A percentile compares a stretch with the other conserved stretches of the same genome.
Conservation (phyloP, 2,329 filamentous ascomycete species). For the Diplodia sapinea region DNA sequence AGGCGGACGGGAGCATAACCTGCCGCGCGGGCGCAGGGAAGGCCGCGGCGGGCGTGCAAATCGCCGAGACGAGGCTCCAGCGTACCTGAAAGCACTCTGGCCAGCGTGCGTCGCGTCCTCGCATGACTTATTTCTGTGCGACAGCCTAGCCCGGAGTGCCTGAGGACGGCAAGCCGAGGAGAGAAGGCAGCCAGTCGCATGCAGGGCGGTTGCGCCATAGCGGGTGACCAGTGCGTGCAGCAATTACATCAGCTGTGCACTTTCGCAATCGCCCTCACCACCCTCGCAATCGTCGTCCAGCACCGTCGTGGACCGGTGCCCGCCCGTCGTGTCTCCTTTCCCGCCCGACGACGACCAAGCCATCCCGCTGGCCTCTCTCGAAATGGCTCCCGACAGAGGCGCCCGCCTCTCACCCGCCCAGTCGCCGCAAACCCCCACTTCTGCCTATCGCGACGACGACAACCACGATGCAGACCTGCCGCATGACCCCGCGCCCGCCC, state of each 20-base stretch:
- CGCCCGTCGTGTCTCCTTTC: not conserved
- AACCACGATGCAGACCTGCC: not conserved
- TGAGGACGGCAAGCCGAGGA: not conserved
- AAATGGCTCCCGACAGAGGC: slow-evolving; percentile 47
- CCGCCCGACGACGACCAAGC: slow-evolving; percentile 11
- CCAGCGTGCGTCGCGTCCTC: not conserved
- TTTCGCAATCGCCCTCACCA: not conserved
- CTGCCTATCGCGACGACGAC: slow-evolving; percentile 21
- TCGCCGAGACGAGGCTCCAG: not conserved
- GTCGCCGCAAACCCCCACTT: slow-evolving; percentile 21
- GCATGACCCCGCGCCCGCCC: slow-evolving; percentile 24
- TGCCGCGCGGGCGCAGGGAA: not conserved
- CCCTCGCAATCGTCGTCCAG: slow-evolving; percentile 2
- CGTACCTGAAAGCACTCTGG: not conserved
- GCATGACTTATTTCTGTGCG: not conserved
- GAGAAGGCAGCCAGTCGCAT: slow-evolving; percentile 1
- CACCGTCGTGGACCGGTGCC: too few species aligned
- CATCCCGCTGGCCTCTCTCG: slow-evolving; percentile 18
- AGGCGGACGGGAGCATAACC: not conserved
- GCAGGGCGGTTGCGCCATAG: slow-evolving; percentile 21
- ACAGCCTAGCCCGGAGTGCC: not conserved
- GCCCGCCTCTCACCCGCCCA: not conserved
- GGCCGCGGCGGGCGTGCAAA: not conserved
- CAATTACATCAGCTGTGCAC: slow-evolving; percentile 29
- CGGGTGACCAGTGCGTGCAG: slow-evolving; percentile 20